Evolutionary conservation across 148 eudicot genomes (phyloP), one percentile per base, ranked within the genome.

Genomic region (Nepenthes gracilis): DNA sequence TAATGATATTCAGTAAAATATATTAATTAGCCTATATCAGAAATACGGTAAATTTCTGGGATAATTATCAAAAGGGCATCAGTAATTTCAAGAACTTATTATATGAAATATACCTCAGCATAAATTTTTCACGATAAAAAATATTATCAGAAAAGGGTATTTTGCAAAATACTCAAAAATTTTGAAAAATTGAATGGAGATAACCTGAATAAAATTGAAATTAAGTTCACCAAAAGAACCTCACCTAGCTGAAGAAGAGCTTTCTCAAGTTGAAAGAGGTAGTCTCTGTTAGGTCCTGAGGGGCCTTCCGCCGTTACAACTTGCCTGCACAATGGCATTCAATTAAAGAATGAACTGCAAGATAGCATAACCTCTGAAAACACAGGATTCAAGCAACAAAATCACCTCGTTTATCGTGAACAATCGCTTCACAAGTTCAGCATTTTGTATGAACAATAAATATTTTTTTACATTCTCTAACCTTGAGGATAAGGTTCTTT

Each of bases 211-310:
- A 33, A 4, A 43, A 12, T 32, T 12, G 6, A 36, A 47, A 36
- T 4, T 10, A 14, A 1, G 33, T 50, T 10, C 12, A 3, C 33
- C 12, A 12, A 47, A 51, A 12, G 9, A 51, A 10, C n/a, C 58
- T 58, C 74, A 85, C 96, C 96, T 58, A 88, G 70, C 56, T 77
- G 82, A 63, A 75, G 58, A 23, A 93, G 91, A 49, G 98, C 86
- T 59, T 71, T 80, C 76, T 93, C 98, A 33, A 93, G 98, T 36
- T 85, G 81, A 77, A 88, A 88, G 60, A 93, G 84, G 71, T 93
- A 93, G 67, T 93, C 98, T 76, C 80, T 82, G 80, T 93, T 93
- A 33, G 95, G 96, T 61, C 98, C 98, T 33, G 98, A 88, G 38
- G 98, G 98, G 5, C 98, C 96, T 86, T 84, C 74, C 1, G 98